Evolutionary conservation across 1,284 basidiomycete genomes (phyloP).

Genomic region (Leccinum pachyderme): DNA sequence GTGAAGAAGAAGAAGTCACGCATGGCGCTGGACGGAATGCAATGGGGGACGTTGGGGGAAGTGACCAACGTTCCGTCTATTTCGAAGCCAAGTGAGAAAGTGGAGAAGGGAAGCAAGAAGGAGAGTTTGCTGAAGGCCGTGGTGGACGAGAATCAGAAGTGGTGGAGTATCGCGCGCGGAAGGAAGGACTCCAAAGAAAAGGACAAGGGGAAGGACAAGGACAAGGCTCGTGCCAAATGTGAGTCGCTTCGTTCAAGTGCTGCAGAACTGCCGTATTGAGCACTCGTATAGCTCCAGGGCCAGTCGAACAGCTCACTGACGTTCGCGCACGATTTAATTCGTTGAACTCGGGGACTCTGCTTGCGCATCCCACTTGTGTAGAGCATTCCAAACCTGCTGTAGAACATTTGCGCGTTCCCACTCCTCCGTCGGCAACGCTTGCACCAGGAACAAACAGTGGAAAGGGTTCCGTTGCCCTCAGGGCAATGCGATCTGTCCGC

Average conservation of each 20-base stretch:
- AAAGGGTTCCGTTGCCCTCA: slow-evolving; percentile 64
- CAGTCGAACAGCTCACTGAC: slow-evolving; percentile 28
- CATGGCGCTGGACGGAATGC: slow-evolving; percentile 57
- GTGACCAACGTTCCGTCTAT: slow-evolving; percentile 54
- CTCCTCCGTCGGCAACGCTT: slow-evolving; percentile 17
- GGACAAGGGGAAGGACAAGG: slow-evolving; percentile 39
- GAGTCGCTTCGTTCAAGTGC: slow-evolving; percentile 16
- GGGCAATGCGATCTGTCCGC: slow-evolving; percentile 72
- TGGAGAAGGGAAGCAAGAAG: slow-evolving; percentile 25
- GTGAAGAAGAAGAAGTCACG: slow-evolving; percentile 79
- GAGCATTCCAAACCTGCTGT: slow-evolving; percentile 10
- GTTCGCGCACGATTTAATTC: slow-evolving; percentile 59
- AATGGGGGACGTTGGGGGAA: slow-evolving; percentile 59
- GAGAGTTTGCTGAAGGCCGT: slow-evolving; percentile 36
- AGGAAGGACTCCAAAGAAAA: slow-evolving; percentile 65
- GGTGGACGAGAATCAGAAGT: slow-evolving; percentile 62
- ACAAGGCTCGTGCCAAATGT: slow-evolving; percentile 49
- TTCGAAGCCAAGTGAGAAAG: slow-evolving; percentile 34
- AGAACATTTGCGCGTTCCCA: slow-evolving; percentile 18
- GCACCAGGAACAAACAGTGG: slow-evolving; percentile 20
- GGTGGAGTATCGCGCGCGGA: slow-evolving; percentile 76
- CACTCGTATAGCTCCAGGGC: slow-evolving; percentile 46
- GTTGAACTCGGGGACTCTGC: slow-evolving; percentile 56
- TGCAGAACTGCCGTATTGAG: slow-evolving; percentile 14
- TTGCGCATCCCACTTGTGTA: slow-evolving; percentile 27